phyloP scores from a whole-genome alignment of 2,329 filamentous ascomycete genomes.

The Stylonectria norvegica region DNA sequence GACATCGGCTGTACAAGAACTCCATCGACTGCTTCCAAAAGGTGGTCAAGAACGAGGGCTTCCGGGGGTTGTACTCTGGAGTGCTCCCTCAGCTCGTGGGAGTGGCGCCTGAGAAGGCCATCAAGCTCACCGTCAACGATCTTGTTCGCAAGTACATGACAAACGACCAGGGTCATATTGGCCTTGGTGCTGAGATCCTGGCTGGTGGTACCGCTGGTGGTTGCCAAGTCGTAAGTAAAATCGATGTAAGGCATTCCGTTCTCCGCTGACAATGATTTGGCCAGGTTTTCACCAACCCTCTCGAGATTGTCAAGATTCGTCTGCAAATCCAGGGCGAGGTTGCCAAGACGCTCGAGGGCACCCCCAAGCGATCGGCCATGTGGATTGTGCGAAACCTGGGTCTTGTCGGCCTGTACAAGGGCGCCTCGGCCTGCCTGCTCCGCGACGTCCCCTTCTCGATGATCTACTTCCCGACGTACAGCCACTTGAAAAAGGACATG shows the following conservation, averaged over 20 bases:
- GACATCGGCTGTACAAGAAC: conserved; percentile 92
- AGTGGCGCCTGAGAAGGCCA: conserved; percentile 98
- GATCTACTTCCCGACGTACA: conserved; percentile 98
- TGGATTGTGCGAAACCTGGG: conserved; percentile 97
- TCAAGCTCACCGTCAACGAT: conserved; percentile 98
- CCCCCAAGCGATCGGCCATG: conserved; percentile 86
- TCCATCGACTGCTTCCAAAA: conserved; percentile 93
- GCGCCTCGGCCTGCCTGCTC: conserved; percentile 87
- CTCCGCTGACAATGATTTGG: conserved; percentile 2
- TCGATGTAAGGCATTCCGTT: neutral
- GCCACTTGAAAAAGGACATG: conserved; percentile 86
- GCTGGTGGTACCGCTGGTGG: conserved; percentile 86
- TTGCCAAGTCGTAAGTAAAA: conserved; percentile 83
- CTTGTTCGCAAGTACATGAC: conserved; percentile 75
- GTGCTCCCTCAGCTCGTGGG: conserved; percentile 93
- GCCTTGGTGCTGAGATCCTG: conserved; percentile 68
- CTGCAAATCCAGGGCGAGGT: conserved; percentile 97
- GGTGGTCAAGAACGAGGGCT: conserved; percentile 87
- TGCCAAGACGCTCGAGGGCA: conserved; percentile 75
- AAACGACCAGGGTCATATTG: conserved; percentile 73
- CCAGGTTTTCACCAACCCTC: conserved; percentile 91
- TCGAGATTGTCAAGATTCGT: conserved; percentile 99
- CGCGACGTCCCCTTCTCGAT: conserved; percentile 97
- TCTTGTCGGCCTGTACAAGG: conserved; percentile 93
- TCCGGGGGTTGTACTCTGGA: conserved; percentile 87